Evolutionary conservation across 31 red algal genomes (phyloP).

Genomic region (Bonnemaisonia californica): DNA sequence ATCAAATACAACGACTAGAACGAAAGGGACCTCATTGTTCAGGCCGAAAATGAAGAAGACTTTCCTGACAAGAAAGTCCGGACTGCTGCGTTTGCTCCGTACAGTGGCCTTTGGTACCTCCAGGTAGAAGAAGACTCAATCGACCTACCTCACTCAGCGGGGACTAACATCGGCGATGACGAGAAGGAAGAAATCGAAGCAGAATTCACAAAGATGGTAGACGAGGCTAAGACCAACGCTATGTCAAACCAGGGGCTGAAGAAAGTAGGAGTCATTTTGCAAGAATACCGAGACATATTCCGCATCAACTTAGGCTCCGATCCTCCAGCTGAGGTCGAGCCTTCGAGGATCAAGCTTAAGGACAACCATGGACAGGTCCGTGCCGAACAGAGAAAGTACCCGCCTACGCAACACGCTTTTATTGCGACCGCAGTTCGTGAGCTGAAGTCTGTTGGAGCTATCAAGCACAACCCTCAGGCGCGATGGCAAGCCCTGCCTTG

Average conservation of each 20-base stretch:
- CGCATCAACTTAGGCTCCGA: constrained; percentile 31
- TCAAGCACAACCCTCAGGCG: too few species aligned
- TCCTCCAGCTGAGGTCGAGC: constrained; percentile 27
- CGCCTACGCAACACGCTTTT: too few species aligned
- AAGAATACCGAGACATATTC: constrained; percentile 19
- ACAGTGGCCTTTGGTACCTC: not conserved
- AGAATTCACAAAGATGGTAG: not conserved
- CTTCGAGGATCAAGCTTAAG: constrained; percentile 11
- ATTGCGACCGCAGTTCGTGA: too few species aligned
- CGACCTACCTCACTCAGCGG: not conserved
- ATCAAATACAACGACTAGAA: constrained; percentile 11
- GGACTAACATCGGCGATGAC: constrained; percentile 6
- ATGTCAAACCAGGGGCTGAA: constrained; percentile 7
- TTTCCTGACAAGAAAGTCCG: not conserved
- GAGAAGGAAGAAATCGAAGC: not conserved
- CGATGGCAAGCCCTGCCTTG: too few species aligned
- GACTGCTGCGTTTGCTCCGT: not conserved
- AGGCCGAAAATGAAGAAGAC: not conserved
- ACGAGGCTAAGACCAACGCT: not conserved
- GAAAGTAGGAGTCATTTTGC: not conserved
- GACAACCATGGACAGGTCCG: not conserved
- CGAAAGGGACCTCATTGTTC: not conserved
- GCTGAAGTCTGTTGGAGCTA: too few species aligned
- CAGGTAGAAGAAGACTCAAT: constrained; percentile 25
- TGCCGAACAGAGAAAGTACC: constrained; percentile 27